Evolutionary conservation across 768 basidiomycete species (phyloP).

Genomic region (Dictyophora rubrovolvata): DNA sequence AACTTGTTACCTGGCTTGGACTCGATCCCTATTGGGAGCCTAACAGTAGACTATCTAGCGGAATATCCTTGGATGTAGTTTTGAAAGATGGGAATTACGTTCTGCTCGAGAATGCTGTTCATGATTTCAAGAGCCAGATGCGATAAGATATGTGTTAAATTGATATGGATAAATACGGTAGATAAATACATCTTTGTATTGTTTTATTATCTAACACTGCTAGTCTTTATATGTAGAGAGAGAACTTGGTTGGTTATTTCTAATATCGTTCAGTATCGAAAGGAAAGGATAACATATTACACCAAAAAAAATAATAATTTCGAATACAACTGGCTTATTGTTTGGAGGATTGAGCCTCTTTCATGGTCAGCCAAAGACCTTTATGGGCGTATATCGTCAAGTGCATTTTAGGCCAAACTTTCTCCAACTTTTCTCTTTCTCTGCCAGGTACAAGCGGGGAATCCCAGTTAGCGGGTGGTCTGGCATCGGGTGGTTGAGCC

Average conservation of each 20-base stretch:
- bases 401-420: constrained; percentile 27
- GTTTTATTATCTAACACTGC: neutral
- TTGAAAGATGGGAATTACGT: constrained; percentile 52
- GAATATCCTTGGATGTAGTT: constrained; percentile 49
- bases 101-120: constrained; percentile 21
- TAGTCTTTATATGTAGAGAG: neutral
- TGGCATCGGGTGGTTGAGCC: constrained; percentile 23
- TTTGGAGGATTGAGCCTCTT: neutral
- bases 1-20: constrained; percentile 60
- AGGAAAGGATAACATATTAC: neutral
- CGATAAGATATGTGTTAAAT: neutral
- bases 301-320: neutral
- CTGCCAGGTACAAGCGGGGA: constrained; percentile 16
- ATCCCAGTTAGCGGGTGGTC: constrained; percentile 24
- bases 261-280: neutral
- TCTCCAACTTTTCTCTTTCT: constrained; percentile 29
- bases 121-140: constrained; percentile 3
- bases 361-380: constrained; percentile 10
- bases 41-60: constrained; percentile 36
- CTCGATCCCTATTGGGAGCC: constrained; percentile 53
- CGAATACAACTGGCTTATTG: neutral
- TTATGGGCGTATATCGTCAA: constrained; percentile 33
- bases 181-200: neutral
- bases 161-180: neutral
- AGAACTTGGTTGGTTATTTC: neutral